Percentiles rank a stretch among this genome's conserved stretches.
These are phyloP conservation scores for Ophiostoma ips DNA, from an alignment of 2,329 filamentous ascomycete genomes.

Conservation along the genomic window DNA sequence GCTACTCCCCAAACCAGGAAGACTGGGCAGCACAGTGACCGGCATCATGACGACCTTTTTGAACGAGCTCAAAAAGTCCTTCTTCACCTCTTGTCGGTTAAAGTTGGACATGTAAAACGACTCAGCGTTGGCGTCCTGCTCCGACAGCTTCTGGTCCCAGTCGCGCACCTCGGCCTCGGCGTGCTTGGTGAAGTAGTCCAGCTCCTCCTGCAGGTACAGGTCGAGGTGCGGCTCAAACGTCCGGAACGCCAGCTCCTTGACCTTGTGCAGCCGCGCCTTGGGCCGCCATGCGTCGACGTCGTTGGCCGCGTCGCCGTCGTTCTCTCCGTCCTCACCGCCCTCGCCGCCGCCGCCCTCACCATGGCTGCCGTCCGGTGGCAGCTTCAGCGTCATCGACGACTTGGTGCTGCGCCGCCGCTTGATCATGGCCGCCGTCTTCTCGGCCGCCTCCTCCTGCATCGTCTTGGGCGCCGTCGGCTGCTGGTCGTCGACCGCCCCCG, in stretches of 20 bases:
- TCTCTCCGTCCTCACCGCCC: background rate
- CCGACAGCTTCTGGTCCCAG: slow-evolving; percentile 86
- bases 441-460: background rate
- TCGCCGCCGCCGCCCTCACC: background rate
- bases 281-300: slow-evolving; percentile 8
- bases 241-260: slow-evolving; percentile 52
- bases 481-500: slow-evolving; percentile 3
- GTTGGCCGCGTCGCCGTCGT: slow-evolving; percentile 3
- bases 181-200: slow-evolving; percentile 67
- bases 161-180: slow-evolving; percentile 63
- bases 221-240: slow-evolving; percentile 92
- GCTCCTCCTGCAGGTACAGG: slow-evolving; percentile 79
- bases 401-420: slow-evolving; percentile 2
- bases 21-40: slow-evolving; percentile 71
- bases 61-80: slow-evolving; percentile 90
- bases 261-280: slow-evolving; percentile 25
- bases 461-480: background rate
- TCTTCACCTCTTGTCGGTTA: slow-evolving; percentile 87
- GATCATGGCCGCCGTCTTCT: background rate
- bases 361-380: background rate
- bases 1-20: slow-evolving; percentile 38
- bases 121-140: slow-evolving; percentile 81
- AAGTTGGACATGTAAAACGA: slow-evolving; percentile 94
- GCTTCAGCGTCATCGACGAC: background rate
- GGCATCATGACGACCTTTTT: slow-evolving; percentile 99